Evolutionary conservation across 1,284 basidiomycete genomes (phyloP), one percentile per base, ranked within the genome.

Genomic region (Naganishia cerealis): DNA sequence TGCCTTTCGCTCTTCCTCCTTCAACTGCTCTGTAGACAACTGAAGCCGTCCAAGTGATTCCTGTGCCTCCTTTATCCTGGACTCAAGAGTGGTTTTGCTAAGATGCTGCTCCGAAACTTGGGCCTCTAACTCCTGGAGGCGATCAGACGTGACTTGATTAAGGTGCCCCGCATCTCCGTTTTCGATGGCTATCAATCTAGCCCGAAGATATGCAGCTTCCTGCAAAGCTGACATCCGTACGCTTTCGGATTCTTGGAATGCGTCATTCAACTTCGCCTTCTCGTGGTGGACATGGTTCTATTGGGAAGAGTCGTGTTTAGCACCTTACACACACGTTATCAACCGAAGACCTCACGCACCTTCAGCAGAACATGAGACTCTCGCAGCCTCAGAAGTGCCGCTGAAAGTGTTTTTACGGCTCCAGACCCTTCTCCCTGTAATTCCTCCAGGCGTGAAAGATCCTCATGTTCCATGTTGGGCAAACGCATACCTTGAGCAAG

Each of bases 151-250:
- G 10, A 96, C 76, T 38, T 88, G 87, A 38, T 84, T 82, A 1
- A 87, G 75, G 52, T 96, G 92, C 7, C 81, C 80, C 7, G 86
- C 83, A 21, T 87, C 86, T 62, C 86, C 85, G 0, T 86, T 82
- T 78, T 99, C 96, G 68, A 92, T 82, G 0, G 95, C 93, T 4
- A 88, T 85, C 13, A 96, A 83, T 81, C 98, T 98, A 57, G 94
- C 92, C 57, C 95, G 92, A 79, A 94, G 97, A 82, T 91, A 99
- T 1, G 94, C 92, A 1, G 95, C 91, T 79, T 99, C 96, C 78
- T 99, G 92, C 7, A 92, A 81, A 0, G 96, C 95, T 58, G 87
- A 88, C 5, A 85, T 81, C 71, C 90, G 90, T 67, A 88, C 82
- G 46, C 89, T 87, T 72, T 97, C 92, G 1, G 90, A 88, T 71